These are phyloP conservation scores for Claviceps quebecensis DNA, from an alignment of 2,329 filamentous ascomycete species.

Conservation along the genomic window DNA sequence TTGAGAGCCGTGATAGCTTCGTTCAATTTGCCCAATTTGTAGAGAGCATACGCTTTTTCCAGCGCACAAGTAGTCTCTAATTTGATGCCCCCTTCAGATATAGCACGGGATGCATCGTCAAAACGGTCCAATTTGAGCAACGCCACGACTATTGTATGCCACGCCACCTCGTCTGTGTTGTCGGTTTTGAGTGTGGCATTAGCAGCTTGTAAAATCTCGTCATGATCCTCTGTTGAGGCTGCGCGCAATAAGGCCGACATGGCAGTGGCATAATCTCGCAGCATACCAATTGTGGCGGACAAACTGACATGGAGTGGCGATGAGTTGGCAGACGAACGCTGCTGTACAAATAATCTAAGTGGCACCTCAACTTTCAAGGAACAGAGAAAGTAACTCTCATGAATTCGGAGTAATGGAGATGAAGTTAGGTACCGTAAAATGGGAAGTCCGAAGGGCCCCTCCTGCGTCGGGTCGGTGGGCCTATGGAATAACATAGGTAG, in stretches of 20 bases:
- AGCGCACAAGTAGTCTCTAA: conserved; percentile 48
- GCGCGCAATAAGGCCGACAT: conserved; percentile 41
- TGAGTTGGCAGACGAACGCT: neutral
- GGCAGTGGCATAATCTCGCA: conserved; percentile 32
- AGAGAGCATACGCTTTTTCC: conserved; percentile 71
- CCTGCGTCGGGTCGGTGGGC: too few species aligned
- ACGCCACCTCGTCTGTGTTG: conserved; percentile 43
- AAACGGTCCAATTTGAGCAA: conserved; percentile 73
- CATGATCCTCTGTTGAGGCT: conserved; percentile 53
- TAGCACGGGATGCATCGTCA: conserved; percentile 57
- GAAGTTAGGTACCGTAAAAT: too few species aligned
- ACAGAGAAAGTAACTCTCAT: too few species aligned
- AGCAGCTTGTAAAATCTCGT: conserved; percentile 53
- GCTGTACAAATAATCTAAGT: too few species aligned
- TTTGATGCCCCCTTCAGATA: conserved; percentile 47
- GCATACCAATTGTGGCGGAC: conserved; percentile 16
- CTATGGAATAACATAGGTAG: too few species aligned
- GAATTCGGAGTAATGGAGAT: too few species aligned
- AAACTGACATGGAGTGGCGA: neutral
- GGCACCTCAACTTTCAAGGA: too few species aligned
- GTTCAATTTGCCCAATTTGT: conserved; percentile 58
- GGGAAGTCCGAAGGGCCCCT: too few species aligned
- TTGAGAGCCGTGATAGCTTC: conserved; percentile 42
- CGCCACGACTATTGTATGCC: conserved; percentile 58
- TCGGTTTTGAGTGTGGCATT: conserved; percentile 48